phyloP scores from a whole-genome alignment of 1,284 basidiomycete genomes.

The Leccinum huronense region DNA sequence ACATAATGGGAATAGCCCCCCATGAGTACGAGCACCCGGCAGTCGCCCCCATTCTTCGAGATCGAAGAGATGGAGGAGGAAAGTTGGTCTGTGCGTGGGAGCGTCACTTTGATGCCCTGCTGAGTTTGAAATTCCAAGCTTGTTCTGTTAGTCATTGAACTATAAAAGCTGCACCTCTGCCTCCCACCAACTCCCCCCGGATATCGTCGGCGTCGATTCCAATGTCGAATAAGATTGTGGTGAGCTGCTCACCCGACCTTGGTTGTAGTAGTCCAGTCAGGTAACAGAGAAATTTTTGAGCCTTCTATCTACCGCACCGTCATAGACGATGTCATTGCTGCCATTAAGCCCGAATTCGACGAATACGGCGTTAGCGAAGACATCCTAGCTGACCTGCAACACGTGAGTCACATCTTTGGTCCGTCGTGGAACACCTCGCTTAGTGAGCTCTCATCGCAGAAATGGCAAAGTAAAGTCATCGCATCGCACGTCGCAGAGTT shows the following conservation, averaged over 20 bases:
- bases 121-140: conserved; percentile 42
- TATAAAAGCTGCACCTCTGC: conserved; percentile 48
- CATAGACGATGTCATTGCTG: conserved; percentile 93
- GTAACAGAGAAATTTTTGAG: conserved; percentile 69
- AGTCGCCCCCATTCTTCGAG: not conserved
- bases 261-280: conserved; percentile 54
- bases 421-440: conserved; percentile 7
- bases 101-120: conserved; percentile 32
- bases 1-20: not conserved
- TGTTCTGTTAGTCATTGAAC: conserved; percentile 43
- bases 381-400: conserved; percentile 84
- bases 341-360: conserved; percentile 93
- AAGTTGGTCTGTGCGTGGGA: conserved; percentile 51
- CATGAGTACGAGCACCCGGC: not conserved
- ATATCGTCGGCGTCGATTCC: conserved; percentile 35
- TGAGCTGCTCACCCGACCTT: conserved; percentile 71
- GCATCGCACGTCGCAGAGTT: conserved; percentile 94
- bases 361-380: conserved; percentile 95
- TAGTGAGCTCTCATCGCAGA: conserved; percentile 46
- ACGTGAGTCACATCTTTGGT: conserved; percentile 53
- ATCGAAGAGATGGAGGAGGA: not conserved
- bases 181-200: conserved; percentile 36
- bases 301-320: conserved; percentile 88
- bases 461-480: conserved; percentile 94
- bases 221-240: conserved; percentile 91